These are phyloP conservation scores for Breviolum minutum DNA, from an alignment of 73 alveolate genomes.

Conservation along the genomic window DNA sequence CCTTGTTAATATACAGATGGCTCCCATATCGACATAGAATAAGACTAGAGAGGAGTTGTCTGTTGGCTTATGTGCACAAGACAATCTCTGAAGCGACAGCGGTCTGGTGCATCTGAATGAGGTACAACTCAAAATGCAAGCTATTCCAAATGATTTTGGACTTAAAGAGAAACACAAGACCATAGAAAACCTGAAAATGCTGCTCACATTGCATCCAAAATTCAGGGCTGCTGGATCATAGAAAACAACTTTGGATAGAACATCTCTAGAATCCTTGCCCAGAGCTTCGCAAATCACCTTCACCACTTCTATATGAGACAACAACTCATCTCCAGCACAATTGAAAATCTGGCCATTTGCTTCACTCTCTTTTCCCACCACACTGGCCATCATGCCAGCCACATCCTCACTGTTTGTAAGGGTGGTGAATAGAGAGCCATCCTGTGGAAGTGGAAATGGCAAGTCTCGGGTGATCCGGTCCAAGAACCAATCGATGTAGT, in stretches of 20 bases:
- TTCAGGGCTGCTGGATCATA: constrained; percentile 52
- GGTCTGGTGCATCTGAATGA: too few relatives aligned
- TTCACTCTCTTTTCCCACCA: constrained; percentile 68
- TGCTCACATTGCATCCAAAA: not conserved
- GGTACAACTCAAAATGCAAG: not conserved
- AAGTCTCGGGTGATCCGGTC: constrained; percentile 75
- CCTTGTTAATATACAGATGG: too few relatives aligned
- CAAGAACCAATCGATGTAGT: constrained; percentile 91
- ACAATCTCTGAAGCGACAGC: too few relatives aligned
- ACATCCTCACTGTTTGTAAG: constrained; percentile 85
- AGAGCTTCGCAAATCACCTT: constrained; percentile 47
- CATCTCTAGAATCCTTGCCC: constrained; percentile 68
- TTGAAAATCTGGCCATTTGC: constrained; percentile 79
- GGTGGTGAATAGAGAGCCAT: constrained; percentile 74
- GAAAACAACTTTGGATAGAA: constrained; percentile 60
- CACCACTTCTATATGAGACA: constrained; percentile 60
- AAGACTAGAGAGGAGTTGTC: too few relatives aligned
- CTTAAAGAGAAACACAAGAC: too few relatives aligned
- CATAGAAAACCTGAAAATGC: too few relatives aligned
- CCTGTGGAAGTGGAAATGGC: constrained; percentile 72
- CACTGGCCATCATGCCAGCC: constrained; percentile 73
- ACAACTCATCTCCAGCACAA: constrained; percentile 72
- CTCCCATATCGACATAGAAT: too few relatives aligned
- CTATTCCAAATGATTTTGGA: not conserved
- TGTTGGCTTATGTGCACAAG: too few relatives aligned